Evolutionary conservation across 495 filamentous ascomycete genomes (phyloP).

Genomic region (Chaetomium tenue): DNA sequence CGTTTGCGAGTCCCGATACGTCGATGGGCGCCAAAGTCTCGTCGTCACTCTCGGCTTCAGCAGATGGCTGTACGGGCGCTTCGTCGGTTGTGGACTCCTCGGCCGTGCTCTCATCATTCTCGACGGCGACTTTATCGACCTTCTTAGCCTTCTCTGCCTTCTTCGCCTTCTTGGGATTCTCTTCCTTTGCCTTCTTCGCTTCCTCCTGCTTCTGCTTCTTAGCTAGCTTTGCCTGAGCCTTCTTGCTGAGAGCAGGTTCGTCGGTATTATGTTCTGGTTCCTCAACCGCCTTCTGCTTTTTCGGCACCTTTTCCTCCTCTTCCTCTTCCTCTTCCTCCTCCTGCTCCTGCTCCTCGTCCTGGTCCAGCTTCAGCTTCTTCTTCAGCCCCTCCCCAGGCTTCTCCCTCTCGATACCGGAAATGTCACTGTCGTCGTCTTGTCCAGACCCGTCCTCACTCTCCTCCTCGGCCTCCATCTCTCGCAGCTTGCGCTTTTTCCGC

Average conservation of each 20-base stretch:
- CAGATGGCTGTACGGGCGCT: constrained; percentile 23
- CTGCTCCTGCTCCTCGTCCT: constrained; percentile 46
- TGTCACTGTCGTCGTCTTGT: constrained; percentile 35
- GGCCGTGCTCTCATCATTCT: constrained; percentile 1
- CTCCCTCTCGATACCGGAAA: constrained; percentile 51
- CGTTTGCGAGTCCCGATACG: constrained; percentile 44
- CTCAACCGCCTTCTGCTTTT: constrained; percentile 12
- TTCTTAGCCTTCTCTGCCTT: constrained; percentile 23
- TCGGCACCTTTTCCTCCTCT: constrained; percentile 48
- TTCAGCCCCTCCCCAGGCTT: constrained; percentile 55
- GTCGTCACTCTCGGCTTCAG: constrained; percentile 24
- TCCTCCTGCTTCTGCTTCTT: constrained; percentile 41
- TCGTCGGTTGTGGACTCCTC: constrained; percentile 14
- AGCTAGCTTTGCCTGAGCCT: constrained; percentile 36
- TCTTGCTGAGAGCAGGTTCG: constrained; percentile 25
- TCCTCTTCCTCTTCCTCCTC: constrained; percentile 27
- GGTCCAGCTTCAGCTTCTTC: constrained; percentile 45
- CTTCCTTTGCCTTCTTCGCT: constrained; percentile 31
- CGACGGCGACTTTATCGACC: neutral
- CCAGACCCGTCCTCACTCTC: constrained; percentile 35
- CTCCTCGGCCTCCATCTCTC: constrained; percentile 34
- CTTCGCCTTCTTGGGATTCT: constrained; percentile 31
- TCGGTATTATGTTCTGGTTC: constrained; percentile 39
- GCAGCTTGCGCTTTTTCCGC: constrained; percentile 61
- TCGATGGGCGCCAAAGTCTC: constrained; percentile 45